phyloP scores from a whole-genome alignment of 306 rosid genomes.

The Prunus campanulata region DNA sequence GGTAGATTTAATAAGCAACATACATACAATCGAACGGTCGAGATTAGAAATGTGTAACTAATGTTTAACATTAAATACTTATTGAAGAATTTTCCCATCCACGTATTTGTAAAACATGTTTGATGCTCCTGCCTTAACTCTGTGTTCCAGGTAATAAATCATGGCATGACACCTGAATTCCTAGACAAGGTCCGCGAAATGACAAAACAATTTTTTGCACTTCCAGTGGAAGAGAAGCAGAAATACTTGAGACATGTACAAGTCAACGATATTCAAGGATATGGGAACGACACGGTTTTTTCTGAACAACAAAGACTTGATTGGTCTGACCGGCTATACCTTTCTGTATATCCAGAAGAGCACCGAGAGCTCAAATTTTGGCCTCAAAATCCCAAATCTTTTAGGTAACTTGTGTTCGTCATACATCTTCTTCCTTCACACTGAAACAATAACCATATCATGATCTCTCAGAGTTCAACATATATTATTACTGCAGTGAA shows the following conservation, averaged over 20 bases:
- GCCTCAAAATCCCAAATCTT: slow-evolving; percentile 49
- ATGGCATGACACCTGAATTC: slow-evolving; percentile 51
- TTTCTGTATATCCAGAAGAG: slow-evolving; percentile 42
- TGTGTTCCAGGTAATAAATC: slow-evolving; percentile 54
- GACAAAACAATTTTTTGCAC: slow-evolving; percentile 48
- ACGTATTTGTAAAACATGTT: not conserved
- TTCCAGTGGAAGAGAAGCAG: slow-evolving; percentile 50
- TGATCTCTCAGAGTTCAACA: too few relatives aligned
- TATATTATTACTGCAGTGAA: slow-evolving; percentile 33
- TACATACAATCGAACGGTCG: too few relatives aligned
- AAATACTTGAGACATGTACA: slow-evolving; percentile 29
- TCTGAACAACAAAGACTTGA: slow-evolving; percentile 46
- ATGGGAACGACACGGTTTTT: slow-evolving; percentile 41
- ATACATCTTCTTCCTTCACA: too few relatives aligned
- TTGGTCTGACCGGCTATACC: slow-evolving; percentile 53
- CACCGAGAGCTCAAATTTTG: slow-evolving; percentile 44
- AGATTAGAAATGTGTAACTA: too few relatives aligned
- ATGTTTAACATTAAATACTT: too few relatives aligned
- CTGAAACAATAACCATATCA: too few relatives aligned
- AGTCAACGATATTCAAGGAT: slow-evolving; percentile 45
- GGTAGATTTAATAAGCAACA: too few relatives aligned
- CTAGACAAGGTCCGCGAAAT: slow-evolving; percentile 45
- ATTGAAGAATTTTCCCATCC: too few relatives aligned
- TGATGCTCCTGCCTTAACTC: not conserved
- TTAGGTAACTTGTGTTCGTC: slow-evolving; percentile 37